Evolutionary conservation across 1,139 yeast species (phyloP), one percentile per base, ranked within the genome.

Genomic region (Candida tunisiensis): DNA sequence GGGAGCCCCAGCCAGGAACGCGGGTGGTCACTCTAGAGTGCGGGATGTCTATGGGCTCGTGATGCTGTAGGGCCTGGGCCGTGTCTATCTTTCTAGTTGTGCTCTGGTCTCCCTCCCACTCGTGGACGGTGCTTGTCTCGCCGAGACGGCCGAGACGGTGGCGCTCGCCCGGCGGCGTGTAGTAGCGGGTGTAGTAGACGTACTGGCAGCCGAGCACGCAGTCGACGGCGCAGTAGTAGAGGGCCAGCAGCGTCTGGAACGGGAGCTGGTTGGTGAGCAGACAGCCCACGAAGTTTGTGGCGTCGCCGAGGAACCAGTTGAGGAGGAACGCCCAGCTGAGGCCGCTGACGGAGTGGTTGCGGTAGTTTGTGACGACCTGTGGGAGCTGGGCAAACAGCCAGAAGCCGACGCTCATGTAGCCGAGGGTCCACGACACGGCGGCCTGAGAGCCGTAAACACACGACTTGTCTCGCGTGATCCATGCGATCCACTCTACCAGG

Each of bases 321-420:
- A 66, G 36, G 5, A 88, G 59, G 41, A 85, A 82, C 7, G 64
- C 62, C n/a, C 77, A 67, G 6, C 93, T 77, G 17, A 88, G 60
- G 1, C 95, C 96, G 21, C 74, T 92, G 1, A 91, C 93, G 1
- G 92, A 74, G 43, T 79, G 74, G 45, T 64, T 69, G 19, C 58
- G 58, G 49, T 77, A 79, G 42, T 85, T 85, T 42, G 74, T 69
- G 33, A 71, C 52, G 12, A 82, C 73, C 47, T 85, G 98, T 0
- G 96, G 96, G 15, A 80, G 52, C 46, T 80, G 91, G 1, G 95
- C 93, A 40, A 83, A 72, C 24, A 83, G 59, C 79, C 95, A 83
- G 29, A 79, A 57, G 8, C 60, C 51, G 29, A 73, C 57, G 1
- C 78, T 68, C 8, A 65, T 39, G 17, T 60, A 56, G 2, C 78